Percentiles rank a stretch among this genome's conserved stretches.
Evolutionary conservation across 1,139 yeast species (phyloP).

Genomic region (Debaryomycetaceae sp.): DNA sequence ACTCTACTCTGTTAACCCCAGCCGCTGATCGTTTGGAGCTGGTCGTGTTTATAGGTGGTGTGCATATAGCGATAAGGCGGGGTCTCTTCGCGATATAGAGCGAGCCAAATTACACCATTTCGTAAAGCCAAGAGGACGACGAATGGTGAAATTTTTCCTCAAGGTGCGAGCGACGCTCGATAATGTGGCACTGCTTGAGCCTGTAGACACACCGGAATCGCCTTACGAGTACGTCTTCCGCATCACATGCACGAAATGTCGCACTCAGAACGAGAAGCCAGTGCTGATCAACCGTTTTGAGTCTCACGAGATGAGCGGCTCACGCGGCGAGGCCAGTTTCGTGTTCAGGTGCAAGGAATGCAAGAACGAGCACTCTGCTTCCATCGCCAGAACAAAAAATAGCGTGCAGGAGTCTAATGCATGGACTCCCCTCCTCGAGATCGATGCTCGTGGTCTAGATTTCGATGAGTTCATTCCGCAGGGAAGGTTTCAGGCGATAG

Average conservation of each 20-base stretch:
- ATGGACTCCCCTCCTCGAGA: conserved; percentile 40
- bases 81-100: too few species aligned
- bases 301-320: conserved; percentile 51
- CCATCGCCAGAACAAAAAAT: conserved; percentile 22
- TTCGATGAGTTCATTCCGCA: conserved; percentile 57
- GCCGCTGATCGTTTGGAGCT: not conserved
- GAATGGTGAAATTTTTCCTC: conserved; percentile 36
- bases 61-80: too few species aligned
- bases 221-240: conserved; percentile 71
- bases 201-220: conserved; percentile 45
- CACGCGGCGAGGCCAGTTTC: conserved; percentile 79
- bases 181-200: conserved; percentile 54
- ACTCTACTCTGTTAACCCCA: not conserved
- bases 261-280: conserved; percentile 68
- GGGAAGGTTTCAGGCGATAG: conserved; percentile 56
- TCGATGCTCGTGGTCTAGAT: conserved; percentile 83
- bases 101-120: conserved; percentile 1
- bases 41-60: too few species aligned
- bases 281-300: conserved; percentile 59
- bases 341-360: conserved; percentile 69
- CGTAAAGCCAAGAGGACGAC: not conserved
- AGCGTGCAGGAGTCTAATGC: conserved; percentile 16
- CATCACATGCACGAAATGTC: conserved; percentile 69
- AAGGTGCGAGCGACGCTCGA: conserved; percentile 48
- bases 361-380: conserved; percentile 32